Evolutionary conservation across 805 yeast species (phyloP).

Genomic region (Saccharomycopsis oosterbeekiorum): DNA sequence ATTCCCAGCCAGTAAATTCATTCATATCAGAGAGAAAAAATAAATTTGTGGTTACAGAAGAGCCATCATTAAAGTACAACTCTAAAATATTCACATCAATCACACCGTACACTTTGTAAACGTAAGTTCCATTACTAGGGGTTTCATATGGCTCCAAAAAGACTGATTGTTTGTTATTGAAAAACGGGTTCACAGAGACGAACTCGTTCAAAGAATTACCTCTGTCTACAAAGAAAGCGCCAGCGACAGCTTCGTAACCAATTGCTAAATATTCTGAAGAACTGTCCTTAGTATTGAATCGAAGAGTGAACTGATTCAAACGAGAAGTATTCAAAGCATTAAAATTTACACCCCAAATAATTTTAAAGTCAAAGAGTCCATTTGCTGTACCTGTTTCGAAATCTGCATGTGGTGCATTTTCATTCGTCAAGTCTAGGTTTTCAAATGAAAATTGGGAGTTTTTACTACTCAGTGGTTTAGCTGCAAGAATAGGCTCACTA

Average conservation of each 20-base stretch:
- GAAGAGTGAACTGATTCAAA: constrained; percentile 20
- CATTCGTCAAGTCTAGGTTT: neutral
- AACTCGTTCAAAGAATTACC: constrained; percentile 21
- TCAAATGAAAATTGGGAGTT: neutral
- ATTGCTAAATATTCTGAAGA: constrained; percentile 21
- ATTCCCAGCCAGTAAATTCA: neutral
- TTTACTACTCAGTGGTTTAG: neutral
- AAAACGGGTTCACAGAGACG: constrained; percentile 22
- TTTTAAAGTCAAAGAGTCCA: constrained; percentile 23
- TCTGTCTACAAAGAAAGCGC: constrained; percentile 25
- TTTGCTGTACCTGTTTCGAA: constrained; percentile 11
- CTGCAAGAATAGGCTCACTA: constrained; percentile 23
- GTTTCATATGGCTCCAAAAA: constrained; percentile 21
- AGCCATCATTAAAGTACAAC: constrained; percentile 26
- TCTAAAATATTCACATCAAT: constrained; percentile 27
- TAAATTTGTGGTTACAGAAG: constrained; percentile 23
- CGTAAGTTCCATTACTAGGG: constrained; percentile 15
- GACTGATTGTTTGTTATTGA: constrained; percentile 23
- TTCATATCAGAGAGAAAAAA: constrained; percentile 23
- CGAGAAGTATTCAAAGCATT: constrained; percentile 7
- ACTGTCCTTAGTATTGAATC: constrained; percentile 19
- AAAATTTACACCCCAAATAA: constrained; percentile 21
- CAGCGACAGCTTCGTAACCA: constrained; percentile 23
- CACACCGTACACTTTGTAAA: constrained; percentile 25
- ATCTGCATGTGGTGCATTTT: neutral